Percentiles rank a stretch among this genome's conserved stretches.
Conservation (phyloP, 2,329 filamentous ascomycete genomes). For the Pleomassaria siparia region DNA sequence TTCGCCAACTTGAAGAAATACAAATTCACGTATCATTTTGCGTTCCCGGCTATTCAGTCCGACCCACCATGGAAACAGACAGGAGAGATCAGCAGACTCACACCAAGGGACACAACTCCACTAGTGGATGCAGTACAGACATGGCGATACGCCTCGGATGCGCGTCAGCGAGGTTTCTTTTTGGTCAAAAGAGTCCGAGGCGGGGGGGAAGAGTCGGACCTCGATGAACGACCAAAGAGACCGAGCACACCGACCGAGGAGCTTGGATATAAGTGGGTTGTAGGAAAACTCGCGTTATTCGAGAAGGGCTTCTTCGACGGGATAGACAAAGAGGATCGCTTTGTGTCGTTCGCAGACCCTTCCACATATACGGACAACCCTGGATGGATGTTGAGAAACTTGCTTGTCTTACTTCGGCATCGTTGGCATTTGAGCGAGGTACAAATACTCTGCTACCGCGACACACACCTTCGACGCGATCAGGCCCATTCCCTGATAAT, state of each 20-base stretch:
- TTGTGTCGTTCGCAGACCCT: conserved; percentile 85
- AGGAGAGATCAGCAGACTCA: conserved; percentile 52
- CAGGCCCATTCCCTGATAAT: conserved; percentile 81
- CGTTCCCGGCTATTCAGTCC: conserved; percentile 89
- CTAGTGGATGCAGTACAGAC: conserved; percentile 83
- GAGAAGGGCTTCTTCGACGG: conserved; percentile 86
- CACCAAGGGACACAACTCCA: conserved; percentile 69
- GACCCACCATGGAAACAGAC: conserved; percentile 73
- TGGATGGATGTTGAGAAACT: conserved; percentile 89
- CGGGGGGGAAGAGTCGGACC: background rate
- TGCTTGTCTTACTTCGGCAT: conserved; percentile 80
- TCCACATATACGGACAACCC: conserved; percentile 87
- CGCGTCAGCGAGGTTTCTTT: conserved; percentile 90
- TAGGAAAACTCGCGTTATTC: conserved; percentile 74
- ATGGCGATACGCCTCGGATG: conserved; percentile 81
- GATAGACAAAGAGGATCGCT: conserved; percentile 71
- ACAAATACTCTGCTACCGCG: conserved; percentile 88
- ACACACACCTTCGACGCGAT: conserved; percentile 74
- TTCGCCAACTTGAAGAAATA: conserved; percentile 98
- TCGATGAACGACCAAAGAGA: conserved; percentile 41
- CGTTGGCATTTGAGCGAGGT: conserved; percentile 75
- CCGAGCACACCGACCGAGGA: conserved; percentile 56
- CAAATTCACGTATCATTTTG: conserved; percentile 97
- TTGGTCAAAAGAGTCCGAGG: conserved; percentile 73
- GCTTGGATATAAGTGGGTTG: conserved; percentile 72